phyloP scores from a whole-genome alignment of 495 filamentous ascomycete species.

The Neurospora sp. region DNA sequence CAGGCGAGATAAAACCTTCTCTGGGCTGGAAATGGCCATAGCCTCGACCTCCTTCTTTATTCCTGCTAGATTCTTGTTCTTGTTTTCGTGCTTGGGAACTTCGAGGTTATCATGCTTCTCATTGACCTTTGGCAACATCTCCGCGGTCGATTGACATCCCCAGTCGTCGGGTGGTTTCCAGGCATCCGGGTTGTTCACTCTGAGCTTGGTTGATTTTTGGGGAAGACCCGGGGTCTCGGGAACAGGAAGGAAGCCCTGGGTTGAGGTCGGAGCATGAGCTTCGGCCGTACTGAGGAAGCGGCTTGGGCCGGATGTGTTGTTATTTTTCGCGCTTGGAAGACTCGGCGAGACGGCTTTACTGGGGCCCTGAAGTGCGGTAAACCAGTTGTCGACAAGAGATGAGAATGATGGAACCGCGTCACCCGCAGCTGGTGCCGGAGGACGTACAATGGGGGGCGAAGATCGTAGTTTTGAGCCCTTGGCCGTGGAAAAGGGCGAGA shows the following conservation, averaged over 20 bases:
- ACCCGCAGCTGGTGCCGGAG: background rate
- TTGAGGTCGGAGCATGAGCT: background rate
- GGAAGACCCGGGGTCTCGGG: background rate
- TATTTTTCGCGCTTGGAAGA: background rate
- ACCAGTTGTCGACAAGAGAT: conserved; percentile 10
- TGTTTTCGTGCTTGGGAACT: background rate
- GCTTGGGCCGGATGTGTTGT: background rate
- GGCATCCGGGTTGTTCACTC: conserved; percentile 21
- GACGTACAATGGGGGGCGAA: conserved; percentile 15
- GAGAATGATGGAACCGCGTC: conserved; percentile 3
- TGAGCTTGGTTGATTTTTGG: conserved; percentile 2
- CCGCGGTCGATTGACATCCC: conserved; percentile 9
- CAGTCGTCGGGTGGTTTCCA: conserved; percentile 26
- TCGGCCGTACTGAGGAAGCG: background rate
- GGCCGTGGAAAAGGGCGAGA: conserved; percentile 10
- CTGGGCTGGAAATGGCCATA: conserved; percentile 33
- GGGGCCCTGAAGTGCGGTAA: conserved; percentile 3
- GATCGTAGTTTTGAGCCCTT: conserved; percentile 3
- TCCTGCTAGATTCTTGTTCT: conserved; percentile 9
- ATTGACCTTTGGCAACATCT: background rate
- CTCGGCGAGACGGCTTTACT: background rate
- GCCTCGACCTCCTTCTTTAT: conserved; percentile 31
- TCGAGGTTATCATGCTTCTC: background rate
- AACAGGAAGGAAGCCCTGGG: background rate
- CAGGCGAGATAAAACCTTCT: conserved; percentile 34